Evolutionary conservation across 1,139 yeast species (phyloP).

Genomic region (Lodderomyces oxycetoniae): DNA sequence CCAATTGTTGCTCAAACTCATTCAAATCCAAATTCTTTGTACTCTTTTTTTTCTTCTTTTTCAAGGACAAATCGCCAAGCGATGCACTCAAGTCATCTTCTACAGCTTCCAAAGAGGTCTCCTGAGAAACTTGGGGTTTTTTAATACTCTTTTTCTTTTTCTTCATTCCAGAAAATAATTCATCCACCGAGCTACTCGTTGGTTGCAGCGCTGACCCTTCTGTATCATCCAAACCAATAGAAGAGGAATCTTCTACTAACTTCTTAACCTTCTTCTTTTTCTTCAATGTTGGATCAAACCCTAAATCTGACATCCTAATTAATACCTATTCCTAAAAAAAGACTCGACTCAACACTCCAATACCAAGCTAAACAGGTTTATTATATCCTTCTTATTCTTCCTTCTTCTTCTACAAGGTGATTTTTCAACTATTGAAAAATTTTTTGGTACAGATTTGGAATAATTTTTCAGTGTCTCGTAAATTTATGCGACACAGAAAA

Average conservation of each 20-base stretch:
- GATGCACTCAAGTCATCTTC: conserved; percentile 57
- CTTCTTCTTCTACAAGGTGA: no score
- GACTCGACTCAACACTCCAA: no score
- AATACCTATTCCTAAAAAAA: no score
- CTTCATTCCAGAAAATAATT: conserved; percentile 51
- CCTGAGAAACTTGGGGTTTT: conserved; percentile 21
- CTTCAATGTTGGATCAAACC: conserved; percentile 74
- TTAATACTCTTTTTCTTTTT: conserved; percentile 47
- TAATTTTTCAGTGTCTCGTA: no score
- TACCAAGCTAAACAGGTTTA: no score
- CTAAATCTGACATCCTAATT: conserved; percentile 51
- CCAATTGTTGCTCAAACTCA: conserved; percentile 86
- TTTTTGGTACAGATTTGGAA: no score
- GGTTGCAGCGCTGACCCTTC: conserved; percentile 13
- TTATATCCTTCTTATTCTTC: no score
- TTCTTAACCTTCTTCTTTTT: conserved; percentile 69
- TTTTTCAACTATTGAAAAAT: no score
- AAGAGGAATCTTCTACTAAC: conserved; percentile 7
- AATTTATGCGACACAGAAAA: no score
- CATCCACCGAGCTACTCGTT: conserved; percentile 28
- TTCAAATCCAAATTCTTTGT: conserved; percentile 53
- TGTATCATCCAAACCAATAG: conserved; percentile 8
- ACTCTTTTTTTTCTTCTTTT: conserved; percentile 63
- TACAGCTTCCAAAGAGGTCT: conserved; percentile 12
- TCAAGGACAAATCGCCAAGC: conserved; percentile 70